phyloP scores from a whole-genome alignment of 352 stramenopile genomes.

The Globisporangium nunn region DNA sequence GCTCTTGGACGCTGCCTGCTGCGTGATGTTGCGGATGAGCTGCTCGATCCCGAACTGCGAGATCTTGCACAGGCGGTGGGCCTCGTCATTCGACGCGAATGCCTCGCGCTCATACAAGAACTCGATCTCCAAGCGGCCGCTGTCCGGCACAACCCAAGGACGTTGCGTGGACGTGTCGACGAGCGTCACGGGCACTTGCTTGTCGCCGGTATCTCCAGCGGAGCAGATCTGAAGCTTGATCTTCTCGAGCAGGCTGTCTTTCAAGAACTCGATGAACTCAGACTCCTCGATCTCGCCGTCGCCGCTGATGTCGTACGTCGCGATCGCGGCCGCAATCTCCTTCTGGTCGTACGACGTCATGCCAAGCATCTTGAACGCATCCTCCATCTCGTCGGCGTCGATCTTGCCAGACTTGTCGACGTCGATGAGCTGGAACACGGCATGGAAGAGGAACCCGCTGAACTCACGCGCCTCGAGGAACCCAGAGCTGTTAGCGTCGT shows the following conservation, averaged over 20 bases:
- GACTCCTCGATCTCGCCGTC: constrained; percentile 74
- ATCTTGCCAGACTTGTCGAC: constrained; percentile 67
- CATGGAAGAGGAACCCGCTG: constrained; percentile 61
- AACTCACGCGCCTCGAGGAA: constrained; percentile 55
- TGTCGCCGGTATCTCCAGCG: not conserved
- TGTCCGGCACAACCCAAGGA: constrained; percentile 57
- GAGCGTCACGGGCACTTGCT: constrained; percentile 18
- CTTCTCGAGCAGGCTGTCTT: constrained; percentile 44
- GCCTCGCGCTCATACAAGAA: constrained; percentile 78
- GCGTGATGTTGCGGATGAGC: constrained; percentile 65
- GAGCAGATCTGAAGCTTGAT: constrained; percentile 42
- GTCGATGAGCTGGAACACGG: constrained; percentile 74
- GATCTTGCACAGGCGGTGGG: constrained; percentile 45
- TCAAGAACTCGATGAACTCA: constrained; percentile 84
- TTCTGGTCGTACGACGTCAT: constrained; percentile 52
- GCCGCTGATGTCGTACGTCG: constrained; percentile 64
- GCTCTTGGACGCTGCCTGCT: constrained; percentile 37
- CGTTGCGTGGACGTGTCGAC: constrained; percentile 49
- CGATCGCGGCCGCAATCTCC: constrained; percentile 56
- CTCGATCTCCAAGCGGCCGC: constrained; percentile 57
- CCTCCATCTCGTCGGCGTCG: constrained; percentile 62
- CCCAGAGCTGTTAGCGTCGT: constrained; percentile 45
- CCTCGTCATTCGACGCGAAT: constrained; percentile 50
- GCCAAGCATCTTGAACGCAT: constrained; percentile 67
- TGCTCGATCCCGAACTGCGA: constrained; percentile 60